Base-by-base conservation (phyloP, 768 basidiomycete species). In the Sporobolomyces phaffii region DNA sequence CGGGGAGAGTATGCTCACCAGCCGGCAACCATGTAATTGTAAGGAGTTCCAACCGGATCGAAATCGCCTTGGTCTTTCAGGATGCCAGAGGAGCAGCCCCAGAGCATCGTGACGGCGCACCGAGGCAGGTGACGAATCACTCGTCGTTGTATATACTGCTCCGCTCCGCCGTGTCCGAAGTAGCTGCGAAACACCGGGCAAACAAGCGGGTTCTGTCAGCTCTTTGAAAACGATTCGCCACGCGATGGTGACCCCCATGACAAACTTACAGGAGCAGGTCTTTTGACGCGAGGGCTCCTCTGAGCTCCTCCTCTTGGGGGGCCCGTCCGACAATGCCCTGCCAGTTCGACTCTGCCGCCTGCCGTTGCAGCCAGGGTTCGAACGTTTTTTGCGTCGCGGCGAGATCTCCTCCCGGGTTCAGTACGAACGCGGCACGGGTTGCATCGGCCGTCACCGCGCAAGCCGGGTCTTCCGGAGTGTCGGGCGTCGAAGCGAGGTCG, bases 41-140 rank as follows among this genome's bases (percentile, higher is more conserved):
- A 86, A 1, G 96, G 91, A 18, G 91, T 97, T 24, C 96, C 96
- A 18, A 84, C 83, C 14, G 90, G 82, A 74, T 98, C 96, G 73
- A 92, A 93, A 71, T 96, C 91, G 5, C 96, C 96, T 85, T 90
- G 90, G 52, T 94, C 90, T 61, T 83, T 82, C 68, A 99, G 77
- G 1, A 84, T 79, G 14, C 94, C 96, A 0, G 93, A 97, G 0
- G 96, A 99, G 80, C 96, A 99, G 1, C 96, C 96, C 96, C 94
- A 99, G 5, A 99, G 83, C 90, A 98, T 92, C 2, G 89, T 88
- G 18, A 87, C 87, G 10, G 96, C 93, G 76, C 96, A 98, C n/a
- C 82, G 81, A 1, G 84, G 83, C 38, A 98, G 81, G 65, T 87
- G 83, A 11, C 90, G 83, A 59, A 99, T 84, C 73, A 87, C 88